phyloP scores from a whole-genome alignment of 139 green algal genomes.

The Pleodorina starrii region DNA sequence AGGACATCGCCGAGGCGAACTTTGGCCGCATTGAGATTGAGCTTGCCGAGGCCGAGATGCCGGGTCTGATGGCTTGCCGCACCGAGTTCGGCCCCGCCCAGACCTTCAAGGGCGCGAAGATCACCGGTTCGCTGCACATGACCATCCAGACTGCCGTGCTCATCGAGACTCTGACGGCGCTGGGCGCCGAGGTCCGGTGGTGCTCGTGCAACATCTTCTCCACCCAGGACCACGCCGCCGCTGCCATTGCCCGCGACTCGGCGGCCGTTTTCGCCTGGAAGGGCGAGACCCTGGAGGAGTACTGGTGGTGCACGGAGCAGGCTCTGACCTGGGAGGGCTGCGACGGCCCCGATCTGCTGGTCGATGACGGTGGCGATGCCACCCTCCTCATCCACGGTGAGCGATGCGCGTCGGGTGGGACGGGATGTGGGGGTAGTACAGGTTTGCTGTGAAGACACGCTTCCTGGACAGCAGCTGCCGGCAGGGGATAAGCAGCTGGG shows the following conservation, averaged over 20 bases:
- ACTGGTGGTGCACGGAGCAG: constrained; percentile 99
- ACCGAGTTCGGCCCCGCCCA: constrained; percentile 94
- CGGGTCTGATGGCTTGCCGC: constrained; percentile 95
- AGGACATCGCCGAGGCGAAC: constrained; percentile 96
- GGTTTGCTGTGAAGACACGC: no score
- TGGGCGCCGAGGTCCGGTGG: constrained; percentile 98
- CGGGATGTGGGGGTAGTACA: no score
- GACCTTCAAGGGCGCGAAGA: constrained; percentile 94
- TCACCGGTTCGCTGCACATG: constrained; percentile 99
- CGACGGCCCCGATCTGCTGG: constrained; percentile 94
- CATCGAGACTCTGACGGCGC: constrained; percentile 97
- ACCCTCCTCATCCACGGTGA: constrained; percentile 99
- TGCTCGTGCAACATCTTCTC: constrained; percentile 99
- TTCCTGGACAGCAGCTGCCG: no score
- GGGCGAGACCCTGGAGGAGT: constrained; percentile 99
- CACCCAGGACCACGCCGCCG: constrained; percentile 98
- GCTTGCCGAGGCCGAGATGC: constrained; percentile 98
- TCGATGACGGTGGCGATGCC: constrained; percentile 98
- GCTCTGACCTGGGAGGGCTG: constrained; percentile 91
- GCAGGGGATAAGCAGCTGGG: no score
- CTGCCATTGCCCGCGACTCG: constrained; percentile 96
- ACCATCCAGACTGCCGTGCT: constrained; percentile 99
- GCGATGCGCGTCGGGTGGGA: not conserved
- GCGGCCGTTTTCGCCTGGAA: constrained; percentile 99
- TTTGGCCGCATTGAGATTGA: constrained; percentile 99